Evolutionary conservation across 75 land plant species (phyloP).

Genomic region (Pseudotsuga menziesii): DNA sequence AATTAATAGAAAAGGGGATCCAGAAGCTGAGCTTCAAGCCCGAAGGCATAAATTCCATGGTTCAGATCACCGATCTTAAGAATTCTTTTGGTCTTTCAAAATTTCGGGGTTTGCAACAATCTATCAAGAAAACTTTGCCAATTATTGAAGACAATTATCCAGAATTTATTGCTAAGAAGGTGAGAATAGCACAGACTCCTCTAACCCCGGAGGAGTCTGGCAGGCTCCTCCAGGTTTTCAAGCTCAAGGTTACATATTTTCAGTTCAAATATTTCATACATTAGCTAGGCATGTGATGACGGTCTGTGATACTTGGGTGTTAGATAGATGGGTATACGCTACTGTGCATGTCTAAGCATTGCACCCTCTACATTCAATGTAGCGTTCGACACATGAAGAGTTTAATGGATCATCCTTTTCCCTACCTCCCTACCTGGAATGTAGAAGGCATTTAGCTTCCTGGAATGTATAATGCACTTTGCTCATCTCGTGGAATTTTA

Average conservation of each 20-base stretch:
- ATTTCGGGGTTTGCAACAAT: conserved; percentile 16
- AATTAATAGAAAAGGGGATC: conserved; percentile 58
- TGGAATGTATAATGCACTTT: too few relatives aligned
- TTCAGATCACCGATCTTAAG: conserved; percentile 68
- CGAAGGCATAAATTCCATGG: conserved; percentile 42
- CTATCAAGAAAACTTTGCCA: conserved; percentile 26
- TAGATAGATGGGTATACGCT: neutral
- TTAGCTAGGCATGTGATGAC: neutral
- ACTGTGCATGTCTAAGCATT: neutral
- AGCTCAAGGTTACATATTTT: too few relatives aligned
- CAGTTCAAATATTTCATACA: too few relatives aligned
- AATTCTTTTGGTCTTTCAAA: conserved; percentile 25
- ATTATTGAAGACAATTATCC: conserved; percentile 70
- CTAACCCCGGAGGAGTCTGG: too few relatives aligned
- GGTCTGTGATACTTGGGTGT: neutral
- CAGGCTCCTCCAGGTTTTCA: too few relatives aligned
- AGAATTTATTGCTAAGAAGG: conserved; percentile 52
- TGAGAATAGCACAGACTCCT: conserved; percentile 9
- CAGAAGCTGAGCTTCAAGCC: conserved; percentile 44
- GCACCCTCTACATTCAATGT: too few relatives aligned
- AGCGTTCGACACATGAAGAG: too few relatives aligned
- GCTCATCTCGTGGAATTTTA: too few relatives aligned
- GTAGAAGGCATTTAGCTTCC: too few relatives aligned
- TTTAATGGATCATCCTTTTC: too few relatives aligned
- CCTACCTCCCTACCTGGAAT: too few relatives aligned